phyloP scores from a whole-genome alignment of 768 basidiomycete genomes.

The Harrya chromipes region DNA sequence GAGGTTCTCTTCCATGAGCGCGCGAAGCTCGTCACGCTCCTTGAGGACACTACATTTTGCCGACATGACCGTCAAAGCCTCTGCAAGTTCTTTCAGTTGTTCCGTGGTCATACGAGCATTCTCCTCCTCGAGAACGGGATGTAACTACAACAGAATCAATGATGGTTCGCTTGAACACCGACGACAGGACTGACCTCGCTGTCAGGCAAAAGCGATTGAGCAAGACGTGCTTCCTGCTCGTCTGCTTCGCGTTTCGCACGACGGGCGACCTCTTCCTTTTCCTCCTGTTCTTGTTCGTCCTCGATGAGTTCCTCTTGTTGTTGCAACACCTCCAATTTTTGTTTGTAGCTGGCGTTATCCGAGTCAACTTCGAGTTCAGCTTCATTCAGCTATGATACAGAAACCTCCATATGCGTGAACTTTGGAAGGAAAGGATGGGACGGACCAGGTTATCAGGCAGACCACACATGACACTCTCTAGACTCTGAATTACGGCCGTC shows the following conservation, averaged over 20 bases:
- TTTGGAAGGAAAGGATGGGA: constrained; percentile 3
- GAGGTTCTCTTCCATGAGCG: constrained; percentile 92
- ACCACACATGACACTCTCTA: constrained; percentile 89
- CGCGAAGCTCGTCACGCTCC: constrained; percentile 88
- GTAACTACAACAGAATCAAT: constrained; percentile 41
- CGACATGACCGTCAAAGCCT: constrained; percentile 86
- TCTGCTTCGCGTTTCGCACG: constrained; percentile 79
- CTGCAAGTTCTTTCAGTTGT: constrained; percentile 90
- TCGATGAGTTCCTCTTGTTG: constrained; percentile 99
- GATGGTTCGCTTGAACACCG: background rate
- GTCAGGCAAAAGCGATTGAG: constrained; percentile 82
- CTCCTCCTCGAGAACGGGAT: constrained; percentile 57
- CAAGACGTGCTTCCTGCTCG: constrained; percentile 74
- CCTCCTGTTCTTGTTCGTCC: constrained; percentile 97
- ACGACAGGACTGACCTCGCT: constrained; percentile 59
- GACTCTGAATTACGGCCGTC: constrained; percentile 69
- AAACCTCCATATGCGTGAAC: background rate
- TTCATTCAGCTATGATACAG: constrained; percentile 76
- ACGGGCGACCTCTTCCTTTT: constrained; percentile 90
- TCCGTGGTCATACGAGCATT: constrained; percentile 97
- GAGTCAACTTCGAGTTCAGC: constrained; percentile 95
- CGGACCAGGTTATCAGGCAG: constrained; percentile 91
- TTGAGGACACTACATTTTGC: constrained; percentile 94
- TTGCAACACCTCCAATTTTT: constrained; percentile 96
- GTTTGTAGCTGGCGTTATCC: constrained; percentile 93